Conservation (phyloP, 2,329 filamentous ascomycete species). For the Tolypocladium guangdongense region DNA sequence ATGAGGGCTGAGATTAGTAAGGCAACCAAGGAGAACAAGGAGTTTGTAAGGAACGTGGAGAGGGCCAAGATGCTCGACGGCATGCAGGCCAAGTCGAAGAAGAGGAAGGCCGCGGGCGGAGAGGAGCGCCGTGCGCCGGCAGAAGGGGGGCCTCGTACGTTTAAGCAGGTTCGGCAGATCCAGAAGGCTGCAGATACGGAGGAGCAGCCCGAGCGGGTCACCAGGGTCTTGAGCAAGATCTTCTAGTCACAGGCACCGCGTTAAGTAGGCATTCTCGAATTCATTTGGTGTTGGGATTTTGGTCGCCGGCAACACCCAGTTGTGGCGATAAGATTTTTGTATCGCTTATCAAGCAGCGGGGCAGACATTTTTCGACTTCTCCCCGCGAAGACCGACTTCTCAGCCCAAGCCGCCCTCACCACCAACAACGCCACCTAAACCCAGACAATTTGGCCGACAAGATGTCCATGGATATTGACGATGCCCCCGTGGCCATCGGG, state of each 20-base stretch:
- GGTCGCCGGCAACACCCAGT: no score
- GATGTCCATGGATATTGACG: constrained; percentile 35
- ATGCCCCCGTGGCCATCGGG: constrained; percentile 27
- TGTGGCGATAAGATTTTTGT: constrained; percentile 14
- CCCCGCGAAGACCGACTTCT: constrained; percentile 9
- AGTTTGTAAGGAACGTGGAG: constrained; percentile 71
- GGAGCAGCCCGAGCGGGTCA: constrained; percentile 44
- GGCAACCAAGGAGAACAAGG: constrained; percentile 69
- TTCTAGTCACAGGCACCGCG: constrained; percentile 30
- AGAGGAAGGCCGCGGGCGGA: constrained; percentile 20
- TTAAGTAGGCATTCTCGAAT: not conserved
- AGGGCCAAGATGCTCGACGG: constrained; percentile 67
- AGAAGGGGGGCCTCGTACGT: constrained; percentile 34
- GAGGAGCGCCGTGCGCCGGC: constrained; percentile 9
- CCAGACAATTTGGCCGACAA: constrained; percentile 6
- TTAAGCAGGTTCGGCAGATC: constrained; percentile 55
- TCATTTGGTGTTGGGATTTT: not conserved
- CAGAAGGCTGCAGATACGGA: constrained; percentile 32
- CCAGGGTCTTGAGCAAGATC: constrained; percentile 53
- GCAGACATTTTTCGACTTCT: constrained; percentile 20
- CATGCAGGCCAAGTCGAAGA: constrained; percentile 50
- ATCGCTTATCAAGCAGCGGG: constrained; percentile 27
- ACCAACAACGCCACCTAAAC: constrained; percentile 5
- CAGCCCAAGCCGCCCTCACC: constrained; percentile 7
- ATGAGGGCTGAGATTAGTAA: constrained; percentile 69